Percentiles rank a stretch among this genome's conserved stretches.
Evolutionary conservation across 108 stramenopile genomes (phyloP).

Genomic region (Nannochloropsis salina): DNA sequence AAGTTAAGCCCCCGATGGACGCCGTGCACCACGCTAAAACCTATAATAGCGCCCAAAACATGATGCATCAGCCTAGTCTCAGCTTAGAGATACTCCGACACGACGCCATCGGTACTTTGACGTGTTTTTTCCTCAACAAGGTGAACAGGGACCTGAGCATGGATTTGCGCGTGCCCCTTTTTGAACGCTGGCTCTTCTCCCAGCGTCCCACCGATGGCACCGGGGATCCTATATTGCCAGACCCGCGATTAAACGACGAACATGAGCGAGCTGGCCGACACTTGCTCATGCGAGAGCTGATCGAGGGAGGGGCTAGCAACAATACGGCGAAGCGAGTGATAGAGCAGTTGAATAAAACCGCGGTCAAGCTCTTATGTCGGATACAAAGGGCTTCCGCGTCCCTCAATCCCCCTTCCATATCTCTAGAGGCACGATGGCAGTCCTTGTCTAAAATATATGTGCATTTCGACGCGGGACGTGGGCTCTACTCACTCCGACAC

Average conservation of each 20-base stretch:
- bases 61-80: neutral
- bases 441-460: neutral
- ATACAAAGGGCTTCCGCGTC: neutral
- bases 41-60: neutral
- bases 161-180: neutral
- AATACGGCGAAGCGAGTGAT: neutral
- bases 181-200: slow-evolving; percentile 18
- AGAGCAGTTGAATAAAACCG: neutral
- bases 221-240: neutral
- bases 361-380: neutral
- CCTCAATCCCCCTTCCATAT: neutral
- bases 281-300: neutral
- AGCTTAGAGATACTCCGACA: slow-evolving; percentile 2
- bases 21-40: neutral
- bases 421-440: neutral
- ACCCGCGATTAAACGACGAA: neutral
- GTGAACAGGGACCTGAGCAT: neutral
- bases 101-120: slow-evolving; percentile 4
- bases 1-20: neutral
- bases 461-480: neutral
- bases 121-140: slow-evolving; percentile 15
- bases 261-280: neutral
- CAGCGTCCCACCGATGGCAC: neutral
- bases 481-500: neutral
- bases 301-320: neutral